Evolutionary conservation across 805 yeast species (phyloP), one percentile per base, ranked within the genome.

Genomic region (Naumovozyma castellii): DNA sequence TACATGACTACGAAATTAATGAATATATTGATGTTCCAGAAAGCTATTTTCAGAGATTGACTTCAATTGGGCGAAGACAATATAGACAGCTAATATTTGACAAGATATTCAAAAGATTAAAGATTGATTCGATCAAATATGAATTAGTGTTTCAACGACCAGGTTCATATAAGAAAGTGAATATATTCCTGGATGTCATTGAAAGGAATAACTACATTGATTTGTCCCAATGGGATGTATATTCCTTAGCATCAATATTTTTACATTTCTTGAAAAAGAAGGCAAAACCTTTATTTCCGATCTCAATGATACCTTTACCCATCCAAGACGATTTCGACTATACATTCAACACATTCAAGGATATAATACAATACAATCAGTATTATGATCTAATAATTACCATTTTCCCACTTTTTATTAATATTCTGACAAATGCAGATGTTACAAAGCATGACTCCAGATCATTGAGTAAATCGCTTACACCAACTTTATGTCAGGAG

Each of bases 161-260:
- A 1, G 83, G 82, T 0, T 71, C 75, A 37, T 71, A 68, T 41
- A 57, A 53, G 63, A 65, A 59, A 44, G 53, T 66, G 5, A 52
- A 68, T 37, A 66, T 76, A 16, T 55, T 76, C 34, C 60, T 64
- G 37, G 69, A 65, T 44, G 71, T 79, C 31, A 70, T 76, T 18
- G 69, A 66, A 27, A 61, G 80, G 44, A 74, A 75, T 51, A 78
- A 76, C 52, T 63, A 74, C 36, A 60, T 75, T 32, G 78, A 78
- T 67, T 64, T 77, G 32, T 76, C 78, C 35, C 82, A 77, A 56
- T 76, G 82, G 81, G 78, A 76, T 56, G 61, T 78, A 25, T 66
- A 66, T 40, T 60, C 65, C 4, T 53, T 69, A 39, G 71, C 69
- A 2, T 61, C 72, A 2, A 57, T 68, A 3, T 67, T 61, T 38